Evolutionary conservation across 208 protist species (phyloP), one percentile per base, ranked within the genome.

Genomic region (Acanthamoeba healyi): DNA sequence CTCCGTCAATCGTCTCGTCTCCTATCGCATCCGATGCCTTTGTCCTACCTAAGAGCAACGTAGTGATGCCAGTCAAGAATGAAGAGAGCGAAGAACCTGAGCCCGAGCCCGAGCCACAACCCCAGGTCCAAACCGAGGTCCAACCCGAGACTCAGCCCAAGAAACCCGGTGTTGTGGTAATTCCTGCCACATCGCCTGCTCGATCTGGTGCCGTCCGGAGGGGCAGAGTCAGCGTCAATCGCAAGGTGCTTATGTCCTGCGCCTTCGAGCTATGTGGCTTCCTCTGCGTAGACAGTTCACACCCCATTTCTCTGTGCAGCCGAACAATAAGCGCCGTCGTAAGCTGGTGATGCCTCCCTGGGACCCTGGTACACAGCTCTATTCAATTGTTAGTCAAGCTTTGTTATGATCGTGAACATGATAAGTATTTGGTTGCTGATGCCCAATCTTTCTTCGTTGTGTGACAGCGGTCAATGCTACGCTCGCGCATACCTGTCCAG

Each of bases 341-440:
- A 90, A 90, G 82, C 38, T 63, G 15, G 51, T 54, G 29, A 63
- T 70, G 58, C 82, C 82, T 26, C 56, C 82, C 19, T 90, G 54
- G 44, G 82, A 90, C 32, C 82, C 82, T n/a, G 58, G 49, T 90
- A 90, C 49, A n/a, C n/a, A n/a, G n/a, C n/a, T n/a, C 15, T 22
- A 22, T 26, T 61, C 15, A 26, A 61, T 22, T 61, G 12, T 61
- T 22, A 10, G 26, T 17, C 15, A 26, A n/a, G 58, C 4, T 17
- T 32, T 17, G 6, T 67, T 17, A 67, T 67, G 10, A 67, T 67
- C 26, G 26, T 67, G 10, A 67, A 9, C 24, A 36, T 82, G 9
- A 46, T 82, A 24, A 17, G 22, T n/a, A 65, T 65, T 65, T 65
- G 24, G 24, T 24, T 65, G 56, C 56, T 65, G 56, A n/a, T n/a